Base-by-base conservation (phyloP, 192 early-diverging fungal genomes). In the Coemansia sp. region DNA sequence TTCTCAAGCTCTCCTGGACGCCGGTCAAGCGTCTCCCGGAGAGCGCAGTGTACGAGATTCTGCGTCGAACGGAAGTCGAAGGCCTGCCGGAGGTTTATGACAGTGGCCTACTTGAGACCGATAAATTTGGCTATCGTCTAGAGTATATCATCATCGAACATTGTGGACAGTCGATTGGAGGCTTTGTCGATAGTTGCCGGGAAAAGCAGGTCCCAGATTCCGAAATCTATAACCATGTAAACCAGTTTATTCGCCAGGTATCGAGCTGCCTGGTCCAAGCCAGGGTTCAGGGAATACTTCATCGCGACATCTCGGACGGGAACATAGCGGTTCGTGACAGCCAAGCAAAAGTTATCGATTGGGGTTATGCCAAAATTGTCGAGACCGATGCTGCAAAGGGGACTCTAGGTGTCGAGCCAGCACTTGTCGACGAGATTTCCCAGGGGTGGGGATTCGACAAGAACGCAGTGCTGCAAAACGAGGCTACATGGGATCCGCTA, bases 221-320 rank as follows among this genome's bases (percentile, higher is more conserved):
- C 0, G 45, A 25, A 13, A 25, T 25, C 4, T 9, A 48, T 23
- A 25, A 23, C 8, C 3, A 25, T 1, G 23, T 48, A 8, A 25
- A 8, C 7, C 22, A 22, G 5, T 6, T 62, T 22, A 38, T 44
- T 0, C 28, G 29, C 4, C 1, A 34, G 22, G 27, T 38, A 45
- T 1, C 45, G 17, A 15, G 13, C 0, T 57, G 54, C 28, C 55
- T 62, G 20, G 36, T 55, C 8, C 59, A 11, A 13, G 45, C 45
- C 7, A 48, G 45, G 9, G 20, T 25, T 2, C 20, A 25, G 22
- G 45, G 45, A 6, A 19, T 61, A 0, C 60, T 62, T 4, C 50
- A 62, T 22, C 13, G 59, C 6, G 59, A 61, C 29, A 56, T 70
- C 1, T 70, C 68, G 4, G 1, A 20, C 15, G 68, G 62, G 11